These are phyloP conservation scores for Globisporangium okanoganense DNA, from an alignment of 352 stramenopile species.

Conservation along the genomic window DNA sequence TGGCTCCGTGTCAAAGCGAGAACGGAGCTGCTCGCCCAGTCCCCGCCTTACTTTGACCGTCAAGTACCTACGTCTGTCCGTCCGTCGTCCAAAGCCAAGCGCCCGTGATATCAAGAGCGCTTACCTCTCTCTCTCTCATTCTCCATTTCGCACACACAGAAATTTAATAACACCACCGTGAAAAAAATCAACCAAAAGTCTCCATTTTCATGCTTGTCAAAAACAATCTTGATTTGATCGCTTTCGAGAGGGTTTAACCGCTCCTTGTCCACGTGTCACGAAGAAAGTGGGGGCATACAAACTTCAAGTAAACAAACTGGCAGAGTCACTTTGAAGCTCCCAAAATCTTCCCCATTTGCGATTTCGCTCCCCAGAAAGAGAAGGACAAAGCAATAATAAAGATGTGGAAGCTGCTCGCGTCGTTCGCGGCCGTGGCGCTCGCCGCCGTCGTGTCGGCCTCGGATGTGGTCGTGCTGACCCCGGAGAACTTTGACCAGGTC, in stretches of 20 bases:
- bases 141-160: conserved; percentile 2
- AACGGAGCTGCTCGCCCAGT: not conserved
- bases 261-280: conserved; percentile 1
- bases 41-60: not conserved
- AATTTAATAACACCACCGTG: not conserved
- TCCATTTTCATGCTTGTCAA: not conserved
- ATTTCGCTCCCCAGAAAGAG: not conserved
- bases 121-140: not conserved
- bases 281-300: not conserved
- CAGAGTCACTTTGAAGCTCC: conserved; percentile 3
- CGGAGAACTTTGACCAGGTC: conserved; percentile 77
- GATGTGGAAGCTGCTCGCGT: conserved; percentile 63
- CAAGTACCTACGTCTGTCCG: not conserved
- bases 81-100: not conserved
- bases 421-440: conserved; percentile 34
- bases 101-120: not conserved
- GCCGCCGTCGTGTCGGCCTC: conserved; percentile 52
- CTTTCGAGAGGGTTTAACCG: not conserved
- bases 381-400: not conserved
- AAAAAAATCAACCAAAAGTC: not conserved
- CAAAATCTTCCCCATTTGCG: not conserved
- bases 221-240: not conserved
- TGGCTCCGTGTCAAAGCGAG: not conserved
- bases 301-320: not conserved
- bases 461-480: conserved; percentile 77